phyloP scores from a whole-genome alignment of 2,329 filamentous ascomycete species.

The Cladorrhinum sp. region DNA sequence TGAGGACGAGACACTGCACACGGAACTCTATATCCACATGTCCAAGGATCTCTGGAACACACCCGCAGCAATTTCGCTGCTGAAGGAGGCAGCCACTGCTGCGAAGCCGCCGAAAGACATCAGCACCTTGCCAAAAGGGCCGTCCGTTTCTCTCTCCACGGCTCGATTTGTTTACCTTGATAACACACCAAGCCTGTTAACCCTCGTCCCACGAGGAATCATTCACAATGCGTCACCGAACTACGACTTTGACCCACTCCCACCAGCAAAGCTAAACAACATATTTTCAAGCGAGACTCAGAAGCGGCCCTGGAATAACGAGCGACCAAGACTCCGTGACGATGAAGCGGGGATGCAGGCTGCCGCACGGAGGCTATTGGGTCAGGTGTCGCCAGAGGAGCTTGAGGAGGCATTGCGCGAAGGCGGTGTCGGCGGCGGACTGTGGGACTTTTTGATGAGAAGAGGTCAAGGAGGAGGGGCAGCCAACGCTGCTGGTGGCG shows the following conservation, averaged over 20 bases:
- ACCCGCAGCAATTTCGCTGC: conserved; percentile 63
- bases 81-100: conserved; percentile 56
- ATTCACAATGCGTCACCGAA: conserved; percentile 60
- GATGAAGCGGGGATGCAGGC: conserved; percentile 6
- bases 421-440: neutral
- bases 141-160: conserved; percentile 46
- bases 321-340: conserved; percentile 9
- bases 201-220: conserved; percentile 63
- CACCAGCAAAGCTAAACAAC: conserved; percentile 59
- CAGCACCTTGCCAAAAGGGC: conserved; percentile 34
- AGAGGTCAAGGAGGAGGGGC: neutral
- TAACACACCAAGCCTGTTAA: conserved; percentile 68
- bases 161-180: conserved; percentile 78
- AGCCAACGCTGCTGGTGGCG: neutral
- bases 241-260: conserved; percentile 78
- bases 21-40: conserved; percentile 71
- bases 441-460: conserved; percentile 1
- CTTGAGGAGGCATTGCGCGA: neutral
- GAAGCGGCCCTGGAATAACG: conserved; percentile 40
- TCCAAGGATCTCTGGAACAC: conserved; percentile 86
- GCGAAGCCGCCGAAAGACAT: conserved; percentile 33
- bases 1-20: conserved; percentile 64
- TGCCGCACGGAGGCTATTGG: conserved; percentile 2
- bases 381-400: neutral
- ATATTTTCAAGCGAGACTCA: conserved; percentile 46